Evolutionary conservation across 192 early-diverging fungal genomes (phyloP), one percentile per base, ranked within the genome.

Genomic region (Entophlyctis luteolus): DNA sequence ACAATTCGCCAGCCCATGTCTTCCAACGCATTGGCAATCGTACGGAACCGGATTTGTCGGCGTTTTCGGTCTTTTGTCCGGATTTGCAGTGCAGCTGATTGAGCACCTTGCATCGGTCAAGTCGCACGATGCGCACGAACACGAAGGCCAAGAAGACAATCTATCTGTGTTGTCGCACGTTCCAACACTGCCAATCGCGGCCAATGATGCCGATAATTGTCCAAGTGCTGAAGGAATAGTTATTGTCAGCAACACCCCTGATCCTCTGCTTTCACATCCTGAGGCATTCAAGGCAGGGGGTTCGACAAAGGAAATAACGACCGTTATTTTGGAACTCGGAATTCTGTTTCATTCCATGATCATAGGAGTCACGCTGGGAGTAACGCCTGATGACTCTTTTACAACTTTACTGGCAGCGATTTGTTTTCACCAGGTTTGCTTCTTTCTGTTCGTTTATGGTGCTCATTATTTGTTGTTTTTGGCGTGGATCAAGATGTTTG

Each of bases 391-490:
- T 49, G 39, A 29, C 20, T 70, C 62, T 20, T 81, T 71, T 50
- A 50, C 47, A 20, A 38, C 73, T 27, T 74, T 84, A 23, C 54
- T 84, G 33, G 67, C 72, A 48, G 81, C 81, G 14, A 29, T 84
- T n/a, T 12, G 27, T 0, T 81, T 84, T 65, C 81, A 84, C 39
- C 81, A 84, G 54, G 63, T 78, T 55, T 73, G n/a, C n/a, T n/a
- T 42, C 62, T 77, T 59, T 72, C 62, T 66, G 65, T n/a, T 42
- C n/a, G 10, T 42, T 12, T 12, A 42, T 42, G n/a, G n/a, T 42
- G 8, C n/a, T 42, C 39, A 42, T n/a, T n/a, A n/a, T n/a, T n/a
- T n/a, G n/a, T n/a, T n/a, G n/a, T n/a, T n/a, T n/a, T n/a, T n/a
- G n/a, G n/a, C n/a, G n/a, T n/a, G n/a, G n/a, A n/a, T n/a, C 49